phyloP scores from a whole-genome alignment of 140 eudicot genomes.

The Erigeron philadelphicus region DNA sequence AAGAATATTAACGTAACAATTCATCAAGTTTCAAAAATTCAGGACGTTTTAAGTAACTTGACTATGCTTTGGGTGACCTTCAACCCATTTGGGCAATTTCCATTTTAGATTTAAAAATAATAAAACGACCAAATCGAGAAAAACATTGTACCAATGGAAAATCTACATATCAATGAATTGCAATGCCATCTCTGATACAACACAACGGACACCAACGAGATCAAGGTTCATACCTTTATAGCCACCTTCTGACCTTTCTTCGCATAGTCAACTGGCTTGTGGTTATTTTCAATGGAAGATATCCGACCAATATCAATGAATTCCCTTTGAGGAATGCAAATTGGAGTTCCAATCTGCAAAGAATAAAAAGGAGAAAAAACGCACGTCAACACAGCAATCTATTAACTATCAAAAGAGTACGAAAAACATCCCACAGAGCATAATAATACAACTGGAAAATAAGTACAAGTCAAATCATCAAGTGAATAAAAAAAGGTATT shows the following conservation, averaged over 20 bases:
- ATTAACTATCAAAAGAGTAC: neutral
- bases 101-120: neutral
- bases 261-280: constrained; percentile 70
- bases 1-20: too few species aligned
- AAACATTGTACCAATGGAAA: neutral
- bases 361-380: neutral
- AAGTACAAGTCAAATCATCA: constrained; percentile 5
- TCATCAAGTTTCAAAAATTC: too few species aligned
- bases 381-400: neutral
- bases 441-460: neutral
- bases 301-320: constrained; percentile 73
- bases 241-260: constrained; percentile 85
- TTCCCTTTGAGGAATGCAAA: constrained; percentile 67
- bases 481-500: neutral
- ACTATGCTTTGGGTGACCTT: neutral
- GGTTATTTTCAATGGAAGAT: constrained; percentile 79
- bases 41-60: neutral
- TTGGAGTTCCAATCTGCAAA: constrained; percentile 79
- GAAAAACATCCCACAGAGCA: neutral
- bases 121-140: neutral
- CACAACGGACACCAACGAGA: neutral
- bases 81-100: neutral
- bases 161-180: too few species aligned
- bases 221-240: constrained; percentile 57
- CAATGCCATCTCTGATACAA: neutral